phyloP scores from a whole-genome alignment of 192 early-diverging fungal genomes.

The Umbelopsis isabellina region DNA sequence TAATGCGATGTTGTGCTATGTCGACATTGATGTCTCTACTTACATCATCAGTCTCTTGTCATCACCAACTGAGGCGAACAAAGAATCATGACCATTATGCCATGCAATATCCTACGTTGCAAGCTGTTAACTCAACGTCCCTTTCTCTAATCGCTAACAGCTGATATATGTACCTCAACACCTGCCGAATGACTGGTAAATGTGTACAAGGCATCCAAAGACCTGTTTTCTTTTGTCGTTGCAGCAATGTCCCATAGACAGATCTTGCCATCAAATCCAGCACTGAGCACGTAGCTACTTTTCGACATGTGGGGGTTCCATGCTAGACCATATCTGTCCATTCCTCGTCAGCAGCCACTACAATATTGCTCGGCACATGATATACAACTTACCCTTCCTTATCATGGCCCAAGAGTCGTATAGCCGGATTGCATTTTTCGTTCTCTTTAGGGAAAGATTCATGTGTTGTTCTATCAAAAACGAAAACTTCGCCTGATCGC shows the following conservation, averaged over 20 bases:
- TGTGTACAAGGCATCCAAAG: slow-evolving; percentile 75
- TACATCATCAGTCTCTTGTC: slow-evolving; percentile 91
- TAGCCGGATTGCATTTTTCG: slow-evolving; percentile 83
- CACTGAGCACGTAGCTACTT: slow-evolving; percentile 85
- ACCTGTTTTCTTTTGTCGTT: slow-evolving; percentile 72
- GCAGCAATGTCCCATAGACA: slow-evolving; percentile 93
- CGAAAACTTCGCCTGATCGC: slow-evolving; percentile 88
- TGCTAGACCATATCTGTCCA: slow-evolving; percentile 80
- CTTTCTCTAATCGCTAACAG: too few relatives aligned
- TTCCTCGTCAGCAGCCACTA: not conserved
- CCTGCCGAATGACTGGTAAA: slow-evolving; percentile 88
- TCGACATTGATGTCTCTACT: not conserved
- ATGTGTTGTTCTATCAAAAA: slow-evolving; percentile 95
- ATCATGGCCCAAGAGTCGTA: slow-evolving; percentile 84
- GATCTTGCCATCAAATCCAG: slow-evolving; percentile 89
- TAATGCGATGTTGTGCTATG: not conserved
- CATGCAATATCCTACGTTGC: slow-evolving; percentile 84
- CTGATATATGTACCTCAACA: slow-evolving; percentile 68
- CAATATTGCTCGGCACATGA: not conserved
- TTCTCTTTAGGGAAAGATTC: slow-evolving; percentile 75
- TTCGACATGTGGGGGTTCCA: slow-evolving; percentile 75
- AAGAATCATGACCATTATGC: slow-evolving; percentile 77
- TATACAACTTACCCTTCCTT: slow-evolving; percentile 79
- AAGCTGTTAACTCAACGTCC: too few relatives aligned
- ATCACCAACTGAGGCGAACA: slow-evolving; percentile 98